Conservation (phyloP, 371 early-diverging fungal species). For the Coemansia sp. region DNA sequence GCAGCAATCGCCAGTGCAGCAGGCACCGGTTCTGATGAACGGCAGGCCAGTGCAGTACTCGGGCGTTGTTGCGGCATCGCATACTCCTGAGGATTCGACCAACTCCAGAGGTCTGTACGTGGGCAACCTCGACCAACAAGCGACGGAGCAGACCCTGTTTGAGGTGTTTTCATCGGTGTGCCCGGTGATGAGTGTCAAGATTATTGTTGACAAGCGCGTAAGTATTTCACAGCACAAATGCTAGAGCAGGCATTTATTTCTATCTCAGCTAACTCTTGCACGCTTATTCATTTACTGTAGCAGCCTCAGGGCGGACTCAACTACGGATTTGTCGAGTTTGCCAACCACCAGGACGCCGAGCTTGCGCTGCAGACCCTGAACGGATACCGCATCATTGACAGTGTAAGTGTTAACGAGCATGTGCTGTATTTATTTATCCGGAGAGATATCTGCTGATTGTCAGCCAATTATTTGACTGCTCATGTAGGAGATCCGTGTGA, state of each 20-base stretch:
- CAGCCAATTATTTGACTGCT: not conserved
- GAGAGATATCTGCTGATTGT: not conserved
- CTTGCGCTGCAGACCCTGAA: constrained; percentile 73
- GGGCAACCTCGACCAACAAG: constrained; percentile 83
- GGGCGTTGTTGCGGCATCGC: constrained; percentile 4
- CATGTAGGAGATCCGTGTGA: constrained; percentile 75
- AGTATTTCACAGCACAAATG: constrained; percentile 43
- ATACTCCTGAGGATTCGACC: constrained; percentile 40
- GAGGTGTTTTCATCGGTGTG: constrained; percentile 76
- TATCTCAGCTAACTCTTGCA: no score
- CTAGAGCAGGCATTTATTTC: not conserved
- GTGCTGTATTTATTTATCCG: not conserved
- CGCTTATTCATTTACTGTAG: constrained; percentile 30
- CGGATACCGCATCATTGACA: constrained; percentile 57
- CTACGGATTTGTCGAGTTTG: constrained; percentile 91
- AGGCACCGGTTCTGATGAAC: constrained; percentile 13
- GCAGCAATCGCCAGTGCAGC: constrained; percentile 29
- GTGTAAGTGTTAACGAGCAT: constrained; percentile 25
- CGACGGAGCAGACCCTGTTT: constrained; percentile 71
- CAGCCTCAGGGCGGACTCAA: constrained; percentile 61
- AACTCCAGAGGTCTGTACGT: constrained; percentile 71
- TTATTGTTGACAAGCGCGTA: constrained; percentile 77
- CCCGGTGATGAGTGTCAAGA: constrained; percentile 70
- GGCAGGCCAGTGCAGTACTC: constrained; percentile 17
- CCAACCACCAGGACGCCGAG: constrained; percentile 71